Conservation (phyloP, 108 stramenopile genomes). For the Cafeteria roenbergensis region DNA sequence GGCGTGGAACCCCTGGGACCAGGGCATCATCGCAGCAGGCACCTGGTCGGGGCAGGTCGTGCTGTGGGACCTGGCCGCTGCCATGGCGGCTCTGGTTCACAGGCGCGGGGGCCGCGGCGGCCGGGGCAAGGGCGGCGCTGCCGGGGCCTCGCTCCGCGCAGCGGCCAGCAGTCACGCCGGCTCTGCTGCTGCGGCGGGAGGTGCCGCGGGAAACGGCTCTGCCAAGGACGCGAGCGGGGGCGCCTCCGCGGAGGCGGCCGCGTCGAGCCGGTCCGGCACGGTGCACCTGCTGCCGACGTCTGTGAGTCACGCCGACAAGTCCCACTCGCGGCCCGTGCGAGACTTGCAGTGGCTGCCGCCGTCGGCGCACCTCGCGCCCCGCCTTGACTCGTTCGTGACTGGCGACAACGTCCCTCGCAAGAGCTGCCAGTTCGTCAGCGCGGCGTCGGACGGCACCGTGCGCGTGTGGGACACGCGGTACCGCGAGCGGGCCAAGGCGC, state of each 20-base stretch:
- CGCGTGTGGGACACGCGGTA: constrained; percentile 4
- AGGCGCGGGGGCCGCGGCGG: background rate
- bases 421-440: background rate
- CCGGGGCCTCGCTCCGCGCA: background rate
- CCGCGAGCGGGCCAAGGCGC: background rate
- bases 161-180: too few relatives aligned
- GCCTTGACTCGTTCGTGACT: background rate
- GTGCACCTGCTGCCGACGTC: background rate
- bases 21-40: background rate
- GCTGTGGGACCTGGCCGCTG: background rate
- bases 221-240: too few relatives aligned
- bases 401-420: background rate
- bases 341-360: background rate
- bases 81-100: background rate
- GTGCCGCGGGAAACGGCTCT: too few relatives aligned
- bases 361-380: background rate
- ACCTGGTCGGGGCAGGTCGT: background rate
- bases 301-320: background rate
- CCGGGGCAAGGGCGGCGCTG: background rate
- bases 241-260: too few relatives aligned
- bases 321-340: background rate
- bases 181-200: too few relatives aligned
- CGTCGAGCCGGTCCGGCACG: background rate
- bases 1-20: background rate
- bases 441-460: background rate